Evolutionary conservation across 768 basidiomycete species (phyloP), one percentile per base, ranked within the genome.

Genomic region (Pleurotus djamor): DNA sequence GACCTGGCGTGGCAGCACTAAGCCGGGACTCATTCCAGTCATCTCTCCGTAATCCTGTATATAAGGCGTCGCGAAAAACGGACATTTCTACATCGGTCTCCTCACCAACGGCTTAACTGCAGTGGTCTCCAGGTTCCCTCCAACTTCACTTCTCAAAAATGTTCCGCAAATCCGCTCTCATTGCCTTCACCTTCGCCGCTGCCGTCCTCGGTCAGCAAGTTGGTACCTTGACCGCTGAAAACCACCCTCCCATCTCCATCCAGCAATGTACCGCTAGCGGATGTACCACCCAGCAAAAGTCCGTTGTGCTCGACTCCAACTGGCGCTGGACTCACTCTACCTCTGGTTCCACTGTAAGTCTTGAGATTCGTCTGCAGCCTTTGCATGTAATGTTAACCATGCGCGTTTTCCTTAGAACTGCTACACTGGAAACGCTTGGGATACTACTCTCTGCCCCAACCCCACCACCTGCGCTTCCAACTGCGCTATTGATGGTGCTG

Each of bases 371-470:
- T 28, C 21, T 28, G 21, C 36, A 10, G 16, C 4, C 5, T 48
- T 14, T 28, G 1, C 7, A 28, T 9, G 17, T 13, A 48, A n/a
- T 34, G 1, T 28, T 51, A 8, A 13, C 1, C 34, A 12, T 32
- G 21, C 49, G 34, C 21, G 17, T 7, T 41, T 0, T 28, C 7
- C 49, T 0, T 7, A 52, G 51, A 76, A 76, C 70, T 78, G 83
- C 66, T 83, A 84, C 75, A 83, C 79, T 60, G 83, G 83, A 35
- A 83, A 84, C 74, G 66, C 73, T 13, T 86, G 83, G 83, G 74
- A 84, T 70, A 60, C 74, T 4, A 72, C 78, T 12, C 68, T 83
- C 52, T 86, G 83, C 75, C 77, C 82, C 13, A 81, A 12, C 10
- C 62, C 21, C 72, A 72, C 52, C 55, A 61, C 58, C 52, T 61